Conservation (phyloP, 371 early-diverging fungal species). For the Syncephalastrum sp. region DNA sequence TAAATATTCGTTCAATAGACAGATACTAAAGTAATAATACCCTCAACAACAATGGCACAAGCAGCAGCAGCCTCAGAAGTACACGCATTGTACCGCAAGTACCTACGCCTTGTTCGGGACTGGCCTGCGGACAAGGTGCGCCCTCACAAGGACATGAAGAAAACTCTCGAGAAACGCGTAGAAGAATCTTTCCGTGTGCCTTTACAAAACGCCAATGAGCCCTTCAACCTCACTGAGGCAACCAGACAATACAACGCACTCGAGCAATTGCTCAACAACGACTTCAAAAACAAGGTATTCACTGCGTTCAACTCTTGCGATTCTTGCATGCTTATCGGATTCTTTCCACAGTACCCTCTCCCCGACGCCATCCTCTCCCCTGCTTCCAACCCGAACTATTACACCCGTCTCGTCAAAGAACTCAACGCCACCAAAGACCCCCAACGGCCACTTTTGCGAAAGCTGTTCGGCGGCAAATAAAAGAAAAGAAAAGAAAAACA, state of each 20-base stretch:
- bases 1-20: too few species aligned
- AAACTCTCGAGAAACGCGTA: conserved; percentile 49
- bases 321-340: neutral
- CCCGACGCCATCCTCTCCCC: conserved; percentile 56
- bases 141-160: conserved; percentile 60
- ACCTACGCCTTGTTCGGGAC: conserved; percentile 49
- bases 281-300: conserved; percentile 55
- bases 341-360: conserved; percentile 46
- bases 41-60: too few species aligned
- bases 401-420: conserved; percentile 48
- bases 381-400: conserved; percentile 64
- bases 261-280: conserved; percentile 49
- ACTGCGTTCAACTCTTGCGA: too few species aligned
- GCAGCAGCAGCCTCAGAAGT: conserved; percentile 28
- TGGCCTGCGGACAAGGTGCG: conserved; percentile 64
- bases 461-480: neutral
- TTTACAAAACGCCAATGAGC: conserved; percentile 23
- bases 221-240: conserved; percentile 40
- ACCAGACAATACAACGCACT: conserved; percentile 48
- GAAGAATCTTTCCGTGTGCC: conserved; percentile 51
- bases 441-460: neutral
- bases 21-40: too few species aligned
- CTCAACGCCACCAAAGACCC: conserved; percentile 44
- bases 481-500: neutral
- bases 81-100: conserved; percentile 52